Percentiles rank a stretch among this genome's conserved stretches.
phyloP scores from a whole-genome alignment of 108 stramenopile species.

The Cyclotella kingstonii region DNA sequence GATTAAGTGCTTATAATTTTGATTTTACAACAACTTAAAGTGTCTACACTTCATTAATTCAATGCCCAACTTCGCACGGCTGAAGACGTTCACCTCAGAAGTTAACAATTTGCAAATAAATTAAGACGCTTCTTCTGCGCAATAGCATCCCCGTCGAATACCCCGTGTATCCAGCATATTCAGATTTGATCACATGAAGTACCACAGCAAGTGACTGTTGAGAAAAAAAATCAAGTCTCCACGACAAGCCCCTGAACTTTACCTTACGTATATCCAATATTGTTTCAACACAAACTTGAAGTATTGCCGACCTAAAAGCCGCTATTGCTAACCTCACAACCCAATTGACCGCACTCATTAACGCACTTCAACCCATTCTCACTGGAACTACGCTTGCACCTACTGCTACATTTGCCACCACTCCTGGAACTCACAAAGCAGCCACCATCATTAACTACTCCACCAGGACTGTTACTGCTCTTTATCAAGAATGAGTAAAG shows the following conservation, averaged over 20 bases:
- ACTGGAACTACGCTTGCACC: neutral
- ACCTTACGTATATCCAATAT: neutral
- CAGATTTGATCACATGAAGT: conserved; percentile 14
- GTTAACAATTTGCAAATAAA: too few species aligned
- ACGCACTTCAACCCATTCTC: conserved; percentile 4
- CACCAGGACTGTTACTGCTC: conserved; percentile 1
- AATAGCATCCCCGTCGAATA: neutral
- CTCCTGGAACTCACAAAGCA: neutral
- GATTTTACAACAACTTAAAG: too few species aligned
- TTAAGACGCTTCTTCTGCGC: conserved; percentile 17
- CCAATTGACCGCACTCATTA: neutral
- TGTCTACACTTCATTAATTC: too few species aligned
- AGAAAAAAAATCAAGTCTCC: conserved; percentile 8
- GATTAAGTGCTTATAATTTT: too few species aligned
- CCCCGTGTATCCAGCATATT: conserved; percentile 4
- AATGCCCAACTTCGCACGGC: too few species aligned
- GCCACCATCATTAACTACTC: conserved; percentile 4
- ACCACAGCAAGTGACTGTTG: conserved; percentile 17
- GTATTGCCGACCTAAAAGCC: neutral
- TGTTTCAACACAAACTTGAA: neutral
- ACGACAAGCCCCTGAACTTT: neutral
- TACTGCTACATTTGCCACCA: conserved; percentile 2
- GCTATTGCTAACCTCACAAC: neutral
- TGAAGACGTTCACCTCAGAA: too few species aligned
- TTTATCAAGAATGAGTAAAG: neutral